Percentiles rank a stretch among this genome's conserved stretches.
Evolutionary conservation across 2,329 filamentous ascomycete genomes (phyloP).

Genomic region (Harringtonia lauricola): DNA sequence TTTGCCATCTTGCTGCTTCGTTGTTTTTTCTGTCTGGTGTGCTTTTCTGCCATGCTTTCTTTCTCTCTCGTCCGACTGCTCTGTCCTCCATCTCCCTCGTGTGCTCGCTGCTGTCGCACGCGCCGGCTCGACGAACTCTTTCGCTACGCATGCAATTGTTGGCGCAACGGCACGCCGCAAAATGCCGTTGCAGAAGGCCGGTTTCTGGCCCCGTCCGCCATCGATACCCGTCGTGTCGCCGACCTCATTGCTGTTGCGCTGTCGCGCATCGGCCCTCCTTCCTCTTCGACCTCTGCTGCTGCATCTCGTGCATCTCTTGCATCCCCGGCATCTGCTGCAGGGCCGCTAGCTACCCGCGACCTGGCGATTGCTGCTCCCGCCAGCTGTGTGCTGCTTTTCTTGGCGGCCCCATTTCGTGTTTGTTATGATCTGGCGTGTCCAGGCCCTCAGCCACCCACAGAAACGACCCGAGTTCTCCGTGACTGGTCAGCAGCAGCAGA

Average conservation of each 20-base stretch:
- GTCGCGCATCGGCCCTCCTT: no score
- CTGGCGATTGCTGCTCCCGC: no score
- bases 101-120: background rate
- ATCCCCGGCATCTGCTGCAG: no score
- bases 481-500: constrained; percentile 2
- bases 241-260: no score
- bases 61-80: background rate
- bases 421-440: background rate
- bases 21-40: background rate
- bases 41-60: background rate
- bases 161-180: background rate
- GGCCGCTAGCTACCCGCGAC: no score
- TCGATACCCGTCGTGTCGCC: no score
- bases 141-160: background rate
- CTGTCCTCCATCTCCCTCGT: background rate
- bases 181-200: constrained; percentile 1
- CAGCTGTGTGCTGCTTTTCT: no score
- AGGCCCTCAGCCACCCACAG: constrained; percentile 6
- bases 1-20: background rate
- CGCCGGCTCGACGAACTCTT: background rate
- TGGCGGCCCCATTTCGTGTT: no score
- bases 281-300: no score
- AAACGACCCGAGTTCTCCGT: constrained; percentile 8
- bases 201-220: background rate
- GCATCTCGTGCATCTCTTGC: no score